Conservation (phyloP, 2,329 filamentous ascomycete genomes). For the Pseudogymnoascus sp. region DNA sequence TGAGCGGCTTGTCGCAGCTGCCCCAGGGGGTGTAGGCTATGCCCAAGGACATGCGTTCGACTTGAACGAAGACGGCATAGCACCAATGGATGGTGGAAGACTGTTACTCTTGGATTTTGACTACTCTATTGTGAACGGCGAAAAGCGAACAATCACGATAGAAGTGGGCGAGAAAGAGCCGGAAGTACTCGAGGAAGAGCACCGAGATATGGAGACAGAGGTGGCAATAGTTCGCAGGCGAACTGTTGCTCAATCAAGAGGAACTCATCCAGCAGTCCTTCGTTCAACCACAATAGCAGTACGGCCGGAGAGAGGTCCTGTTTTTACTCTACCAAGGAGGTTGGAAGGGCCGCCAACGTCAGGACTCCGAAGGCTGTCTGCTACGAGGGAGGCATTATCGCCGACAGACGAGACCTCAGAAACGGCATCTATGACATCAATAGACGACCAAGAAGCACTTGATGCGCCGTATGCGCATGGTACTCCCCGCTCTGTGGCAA, state of each 20-base stretch:
- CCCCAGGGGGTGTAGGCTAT: constrained; percentile 57
- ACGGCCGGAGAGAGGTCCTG: constrained; percentile 9
- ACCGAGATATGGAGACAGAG: constrained; percentile 67
- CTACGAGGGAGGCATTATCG: constrained; percentile 14
- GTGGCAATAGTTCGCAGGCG: constrained; percentile 72
- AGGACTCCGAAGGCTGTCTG: constrained; percentile 14
- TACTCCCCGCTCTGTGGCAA: constrained; percentile 63
- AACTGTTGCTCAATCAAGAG: constrained; percentile 59
- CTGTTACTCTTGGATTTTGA: constrained; percentile 70
- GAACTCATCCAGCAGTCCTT: constrained; percentile 42
- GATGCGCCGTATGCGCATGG: constrained; percentile 69
- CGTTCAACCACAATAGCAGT: constrained; percentile 41
- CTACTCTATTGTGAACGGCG: constrained; percentile 52
- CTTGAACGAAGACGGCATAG: constrained; percentile 61
- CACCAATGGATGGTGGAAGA: constrained; percentile 73
- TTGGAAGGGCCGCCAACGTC: background rate
- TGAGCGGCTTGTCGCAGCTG: constrained; percentile 62
- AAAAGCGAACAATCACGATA: constrained; percentile 55
- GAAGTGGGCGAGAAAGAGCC: constrained; percentile 67
- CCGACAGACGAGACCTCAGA: constrained; percentile 18
- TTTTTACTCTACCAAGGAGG: background rate
- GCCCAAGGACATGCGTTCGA: constrained; percentile 33
- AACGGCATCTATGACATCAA: constrained; percentile 22
- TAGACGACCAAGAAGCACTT: constrained; percentile 44
- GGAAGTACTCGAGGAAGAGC: constrained; percentile 66